Evolutionary conservation across 345 rosid genomes (phyloP), one percentile per base, ranked within the genome.

Genomic region (Arabidopsis arenosa): DNA sequence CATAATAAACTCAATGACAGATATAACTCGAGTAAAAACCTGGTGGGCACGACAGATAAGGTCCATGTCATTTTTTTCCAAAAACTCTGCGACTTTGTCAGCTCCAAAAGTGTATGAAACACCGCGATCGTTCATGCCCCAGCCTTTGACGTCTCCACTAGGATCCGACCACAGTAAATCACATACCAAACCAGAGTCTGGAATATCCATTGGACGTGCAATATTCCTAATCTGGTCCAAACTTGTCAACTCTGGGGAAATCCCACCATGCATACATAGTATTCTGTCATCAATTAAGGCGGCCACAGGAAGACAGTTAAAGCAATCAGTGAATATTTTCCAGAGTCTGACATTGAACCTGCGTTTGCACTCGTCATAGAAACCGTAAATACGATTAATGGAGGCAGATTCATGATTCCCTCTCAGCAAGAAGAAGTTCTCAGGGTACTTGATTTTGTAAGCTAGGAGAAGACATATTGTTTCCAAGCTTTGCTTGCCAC

Each of bases 151-250:
- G 41, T 93, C 98, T 79, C 80, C 87, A 70, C 87, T 83, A 78
- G 96, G 98, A 85, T 93, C 96, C 26, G 98, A 89, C 98, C 96
- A 93, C 26, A 93, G 95, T 45, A 93, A 84, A 79, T 93, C 96
- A 80, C 98, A 93, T 5, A 93, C 95, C 80, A 93, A 85, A 70
- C 98, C 96, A 33, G 91, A 78, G 69, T 93, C 96, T 2, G 98
- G 98, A 77, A 90, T 85, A 84, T 90, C 95, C 80, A 85, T 77
- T 5, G 98, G 97, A n/a, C 98, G 95, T 17, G 85, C 15, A 47
- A 93, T 67, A 63, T 54, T 87, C 72, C 90, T 90, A 63, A 93
- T 93, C 77, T 90, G 87, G 78, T 93, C 93, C 84, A 93, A 79
- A 75, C 77, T 68, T 14, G 81, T 78, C 80, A 93, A 59, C 64